These are phyloP conservation scores for Phaeosphaeria sp. DNA, from an alignment of 2,329 filamentous ascomycete genomes.

Conservation along the genomic window DNA sequence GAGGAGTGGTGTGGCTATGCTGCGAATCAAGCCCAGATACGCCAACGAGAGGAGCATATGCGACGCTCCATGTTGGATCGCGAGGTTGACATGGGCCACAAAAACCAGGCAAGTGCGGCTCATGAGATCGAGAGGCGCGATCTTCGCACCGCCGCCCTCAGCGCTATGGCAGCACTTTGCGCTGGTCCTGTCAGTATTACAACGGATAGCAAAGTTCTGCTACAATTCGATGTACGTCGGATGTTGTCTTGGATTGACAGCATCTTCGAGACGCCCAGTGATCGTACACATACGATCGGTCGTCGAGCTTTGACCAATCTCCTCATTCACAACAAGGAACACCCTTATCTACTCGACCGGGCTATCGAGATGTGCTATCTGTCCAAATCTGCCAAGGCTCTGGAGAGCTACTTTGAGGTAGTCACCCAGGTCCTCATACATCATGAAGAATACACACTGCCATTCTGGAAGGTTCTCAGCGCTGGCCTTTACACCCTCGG, in stretches of 20 bases:
- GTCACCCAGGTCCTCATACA: constrained; percentile 87
- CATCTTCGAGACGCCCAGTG: constrained; percentile 90
- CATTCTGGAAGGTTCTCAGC: constrained; percentile 89
- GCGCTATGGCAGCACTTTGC: constrained; percentile 93
- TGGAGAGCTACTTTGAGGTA: constrained; percentile 95
- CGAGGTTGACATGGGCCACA: constrained; percentile 73
- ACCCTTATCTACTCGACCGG: constrained; percentile 83
- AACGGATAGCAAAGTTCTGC: constrained; percentile 83
- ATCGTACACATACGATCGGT: constrained; percentile 90
- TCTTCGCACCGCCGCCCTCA: constrained; percentile 85
- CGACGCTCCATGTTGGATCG: constrained; percentile 82
- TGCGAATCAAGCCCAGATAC: constrained; percentile 83
- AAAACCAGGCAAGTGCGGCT: constrained; percentile 80
- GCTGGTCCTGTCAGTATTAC: constrained; percentile 82
- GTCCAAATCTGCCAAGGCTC: constrained; percentile 77
- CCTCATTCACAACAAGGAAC: constrained; percentile 87
- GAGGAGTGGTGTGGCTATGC: constrained; percentile 99
- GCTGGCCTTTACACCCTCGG: constrained; percentile 91
- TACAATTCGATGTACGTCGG: constrained; percentile 89
- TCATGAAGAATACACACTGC: constrained; percentile 78
- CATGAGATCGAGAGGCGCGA: constrained; percentile 98
- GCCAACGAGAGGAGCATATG: constrained; percentile 84
- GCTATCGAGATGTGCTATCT: constrained; percentile 92
- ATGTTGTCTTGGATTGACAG: constrained; percentile 96
- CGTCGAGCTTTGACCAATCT: constrained; percentile 87